A percentile compares a stretch with the other conserved stretches of the same genome.
Conservation (phyloP, 2,329 filamentous ascomycete genomes). For the Cercospora sesami region DNA sequence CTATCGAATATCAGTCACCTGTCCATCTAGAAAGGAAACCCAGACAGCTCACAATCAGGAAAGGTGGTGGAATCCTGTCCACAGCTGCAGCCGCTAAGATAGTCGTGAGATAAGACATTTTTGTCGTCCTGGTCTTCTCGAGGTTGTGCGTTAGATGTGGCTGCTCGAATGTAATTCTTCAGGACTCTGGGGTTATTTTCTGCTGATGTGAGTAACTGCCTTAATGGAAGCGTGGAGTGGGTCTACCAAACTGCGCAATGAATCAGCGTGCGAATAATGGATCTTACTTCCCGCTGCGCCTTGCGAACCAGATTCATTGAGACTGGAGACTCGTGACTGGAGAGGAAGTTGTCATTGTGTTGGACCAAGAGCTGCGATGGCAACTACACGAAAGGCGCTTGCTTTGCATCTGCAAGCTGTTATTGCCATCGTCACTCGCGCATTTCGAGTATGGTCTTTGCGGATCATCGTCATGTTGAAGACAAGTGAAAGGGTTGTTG, state of each 20-base stretch:
- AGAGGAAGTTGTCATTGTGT: neutral
- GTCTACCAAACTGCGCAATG: neutral
- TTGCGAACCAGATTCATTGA: neutral
- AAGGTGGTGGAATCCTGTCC: neutral
- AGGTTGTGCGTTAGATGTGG: neutral
- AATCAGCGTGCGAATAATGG: neutral
- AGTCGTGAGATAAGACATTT: neutral
- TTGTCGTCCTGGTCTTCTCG: neutral
- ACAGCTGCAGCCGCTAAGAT: neutral
- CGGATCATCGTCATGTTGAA: neutral
- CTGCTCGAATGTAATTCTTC: neutral
- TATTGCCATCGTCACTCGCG: neutral
- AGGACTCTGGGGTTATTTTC: neutral
- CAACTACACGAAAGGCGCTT: neutral
- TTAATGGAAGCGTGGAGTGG: neutral
- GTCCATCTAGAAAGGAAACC: neutral
- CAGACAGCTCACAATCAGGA: neutral
- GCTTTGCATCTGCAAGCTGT: neutral
- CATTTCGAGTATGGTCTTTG: neutral
- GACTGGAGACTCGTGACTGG: neutral
- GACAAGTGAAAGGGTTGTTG: neutral
- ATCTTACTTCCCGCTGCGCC: neutral
- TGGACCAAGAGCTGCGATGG: neutral
- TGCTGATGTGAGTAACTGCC: neutral
- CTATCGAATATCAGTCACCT: neutral